Conservation (phyloP, 768 basidiomycete species). For the Psilocybe azurescens region DNA sequence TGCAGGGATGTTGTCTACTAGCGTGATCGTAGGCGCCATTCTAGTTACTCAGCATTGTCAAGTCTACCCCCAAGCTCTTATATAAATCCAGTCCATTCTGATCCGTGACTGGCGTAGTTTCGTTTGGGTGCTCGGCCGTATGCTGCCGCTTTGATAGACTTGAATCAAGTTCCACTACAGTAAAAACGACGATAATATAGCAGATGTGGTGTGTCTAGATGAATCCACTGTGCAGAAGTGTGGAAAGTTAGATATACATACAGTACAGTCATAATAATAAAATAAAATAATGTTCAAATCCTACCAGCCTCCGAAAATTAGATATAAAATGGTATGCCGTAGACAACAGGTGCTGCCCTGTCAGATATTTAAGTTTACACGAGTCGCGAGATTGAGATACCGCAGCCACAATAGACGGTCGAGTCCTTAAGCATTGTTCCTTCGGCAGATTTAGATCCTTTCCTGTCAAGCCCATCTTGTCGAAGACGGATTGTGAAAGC, state of each 20-base stretch:
- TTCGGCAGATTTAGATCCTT: slow-evolving; percentile 29
- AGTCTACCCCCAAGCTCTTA: too few relatives aligned
- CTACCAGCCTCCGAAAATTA: slow-evolving; percentile 20
- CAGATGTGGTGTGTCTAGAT: too few relatives aligned
- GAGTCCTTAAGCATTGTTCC: slow-evolving; percentile 19
- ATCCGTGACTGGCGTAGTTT: too few relatives aligned
- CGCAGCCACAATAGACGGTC: slow-evolving; percentile 68
- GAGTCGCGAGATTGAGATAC: slow-evolving; percentile 78
- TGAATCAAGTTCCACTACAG: too few relatives aligned
- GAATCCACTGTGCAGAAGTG: neutral
- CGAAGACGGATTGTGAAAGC: slow-evolving; percentile 84
- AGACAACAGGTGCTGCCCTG: slow-evolving; percentile 93
- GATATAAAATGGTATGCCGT: slow-evolving; percentile 93
- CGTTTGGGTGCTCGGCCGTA: too few relatives aligned
- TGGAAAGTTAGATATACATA: neutral
- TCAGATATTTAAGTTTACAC: slow-evolving; percentile 92
- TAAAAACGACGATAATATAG: too few relatives aligned
- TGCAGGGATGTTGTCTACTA: slow-evolving; percentile 20
- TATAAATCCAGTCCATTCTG: too few relatives aligned
- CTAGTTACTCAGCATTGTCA: too few relatives aligned
- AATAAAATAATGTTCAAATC: slow-evolving; percentile 14
- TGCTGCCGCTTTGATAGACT: too few relatives aligned
- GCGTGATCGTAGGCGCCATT: slow-evolving; percentile 10
- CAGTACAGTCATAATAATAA: neutral
- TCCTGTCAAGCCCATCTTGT: slow-evolving; percentile 60